A percentile compares a stretch with the other conserved stretches of the same genome.
These are phyloP conservation scores for Globisporangium carolinianum DNA, from an alignment of 352 stramenopile genomes.

Conservation along the genomic window DNA sequence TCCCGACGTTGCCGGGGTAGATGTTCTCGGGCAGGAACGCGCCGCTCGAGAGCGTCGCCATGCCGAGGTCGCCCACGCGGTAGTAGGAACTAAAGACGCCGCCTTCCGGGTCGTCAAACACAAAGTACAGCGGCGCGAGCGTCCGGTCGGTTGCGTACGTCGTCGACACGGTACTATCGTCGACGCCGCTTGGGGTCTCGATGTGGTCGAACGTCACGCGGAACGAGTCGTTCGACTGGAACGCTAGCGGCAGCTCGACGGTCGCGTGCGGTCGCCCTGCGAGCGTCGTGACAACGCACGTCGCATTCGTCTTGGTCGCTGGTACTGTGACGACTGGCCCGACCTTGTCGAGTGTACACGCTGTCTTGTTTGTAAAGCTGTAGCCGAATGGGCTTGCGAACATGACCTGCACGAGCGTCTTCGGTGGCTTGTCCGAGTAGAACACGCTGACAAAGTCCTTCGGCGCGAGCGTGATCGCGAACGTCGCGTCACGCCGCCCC, in stretches of 20 bases:
- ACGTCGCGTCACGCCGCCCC: conserved; percentile 68
- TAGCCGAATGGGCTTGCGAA: conserved; percentile 61
- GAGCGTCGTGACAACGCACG: conserved; percentile 41
- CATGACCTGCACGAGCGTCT: conserved; percentile 70
- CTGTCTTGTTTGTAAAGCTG: conserved; percentile 39
- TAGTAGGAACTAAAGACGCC: conserved; percentile 70
- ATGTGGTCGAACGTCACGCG: conserved; percentile 60
- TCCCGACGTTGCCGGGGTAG: conserved; percentile 75
- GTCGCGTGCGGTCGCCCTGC: conserved; percentile 56
- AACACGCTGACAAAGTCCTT: conserved; percentile 66
- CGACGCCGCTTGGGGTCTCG: conserved; percentile 47
- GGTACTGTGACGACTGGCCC: neutral
- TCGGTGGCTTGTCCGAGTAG: conserved; percentile 23
- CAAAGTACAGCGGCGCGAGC: conserved; percentile 68
- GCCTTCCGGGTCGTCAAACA: conserved; percentile 56
- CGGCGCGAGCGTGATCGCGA: conserved; percentile 66
- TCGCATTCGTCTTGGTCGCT: conserved; percentile 19
- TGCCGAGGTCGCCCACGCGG: conserved; percentile 33
- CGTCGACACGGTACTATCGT: conserved; percentile 25
- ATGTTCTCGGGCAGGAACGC: conserved; percentile 82
- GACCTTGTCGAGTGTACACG: conserved; percentile 34
- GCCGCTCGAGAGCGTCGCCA: conserved; percentile 49
- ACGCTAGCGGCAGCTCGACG: conserved; percentile 47
- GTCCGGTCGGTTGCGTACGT: conserved; percentile 48
- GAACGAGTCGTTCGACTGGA: conserved; percentile 53